Evolutionary conservation across 768 basidiomycete species (phyloP), one percentile per base, ranked within the genome.

Genomic region (Amanita subjunquillea): DNA sequence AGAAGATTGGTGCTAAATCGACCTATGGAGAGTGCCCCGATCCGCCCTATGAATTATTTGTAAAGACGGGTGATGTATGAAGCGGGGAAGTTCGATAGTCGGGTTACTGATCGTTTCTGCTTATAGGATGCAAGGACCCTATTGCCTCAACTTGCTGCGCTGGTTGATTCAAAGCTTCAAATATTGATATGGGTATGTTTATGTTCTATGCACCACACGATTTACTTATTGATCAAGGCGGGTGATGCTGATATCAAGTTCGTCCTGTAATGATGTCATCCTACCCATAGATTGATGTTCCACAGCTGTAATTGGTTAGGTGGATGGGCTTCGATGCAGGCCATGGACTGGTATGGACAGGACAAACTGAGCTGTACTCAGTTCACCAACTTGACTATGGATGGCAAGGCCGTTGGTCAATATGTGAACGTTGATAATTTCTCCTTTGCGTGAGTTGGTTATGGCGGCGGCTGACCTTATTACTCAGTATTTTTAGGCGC

Each of bases 371-470:
- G 72, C 13, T 61, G 61, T 3, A 65, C 68, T 0, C 66, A 67
- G 1, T 69, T 77, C 50, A 72, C 57, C 4, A 82, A 82, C 55
- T 82, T 84, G 67, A 82, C 82, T 0, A 72, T 84, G 25, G 49
- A 71, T 36, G 79, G 75, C 1, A 64, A 61, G 4, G 57, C 78
- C 0, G 74, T 85, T 4, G 83, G 79, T 0, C 76, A 80, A 0
- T 71, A 83, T 15, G 75, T 80, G 60, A 83, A 83, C 48, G 76
- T 85, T 32, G 80, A 79, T 55, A 80, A 81, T 54, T 83, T 84
- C 59, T 70, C 78, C 0, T 85, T 85, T 62, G 83, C 80, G 81
- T 83, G 53, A 58, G 81, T 74, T 51, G 20, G 22, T 32, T 20
- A 46, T 27, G 49, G 29, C 13, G 4, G 6, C 34, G 42, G 41